Conservation (phyloP, 2,329 filamentous ascomycete species). For the Ophiostoma novo-ulmi region DNA sequence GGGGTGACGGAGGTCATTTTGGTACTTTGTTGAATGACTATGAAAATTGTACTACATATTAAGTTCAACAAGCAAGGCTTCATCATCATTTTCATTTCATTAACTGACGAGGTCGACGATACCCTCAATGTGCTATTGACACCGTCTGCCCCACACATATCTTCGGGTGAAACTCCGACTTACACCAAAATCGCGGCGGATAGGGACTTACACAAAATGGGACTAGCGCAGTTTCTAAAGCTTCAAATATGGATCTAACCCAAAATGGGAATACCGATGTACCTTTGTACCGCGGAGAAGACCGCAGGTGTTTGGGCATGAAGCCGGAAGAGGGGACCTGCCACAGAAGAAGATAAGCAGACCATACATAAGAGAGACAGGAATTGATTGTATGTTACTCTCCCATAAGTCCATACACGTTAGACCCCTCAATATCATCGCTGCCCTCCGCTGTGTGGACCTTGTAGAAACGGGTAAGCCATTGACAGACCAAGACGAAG, state of each 20-base stretch:
- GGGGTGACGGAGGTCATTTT: not conserved
- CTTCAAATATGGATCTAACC: not conserved
- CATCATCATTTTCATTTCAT: not conserved
- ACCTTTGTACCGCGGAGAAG: conserved; percentile 2
- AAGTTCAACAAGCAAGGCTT: not conserved
- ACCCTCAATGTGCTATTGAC: not conserved
- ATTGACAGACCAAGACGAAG: not conserved
- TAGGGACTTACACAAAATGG: not conserved
- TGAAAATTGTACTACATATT: not conserved
- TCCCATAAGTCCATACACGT: not conserved
- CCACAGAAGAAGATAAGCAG: not conserved
- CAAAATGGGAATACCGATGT: not conserved
- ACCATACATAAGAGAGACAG: not conserved
- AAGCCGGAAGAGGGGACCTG: not conserved
- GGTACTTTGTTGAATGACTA: not conserved
- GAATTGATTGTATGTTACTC: not conserved
- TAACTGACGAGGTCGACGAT: not conserved
- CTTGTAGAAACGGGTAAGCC: not conserved
- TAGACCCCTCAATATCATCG: not conserved
- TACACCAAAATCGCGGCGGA: conserved; percentile 23
- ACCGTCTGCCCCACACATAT: not conserved
- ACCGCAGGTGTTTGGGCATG: not conserved
- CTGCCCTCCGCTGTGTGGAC: not conserved
- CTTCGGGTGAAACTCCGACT: conserved; percentile 1
- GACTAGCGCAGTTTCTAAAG: not conserved